Base-by-base conservation (phyloP, 495 filamentous ascomycete species). In the Usnea hakonensis region DNA sequence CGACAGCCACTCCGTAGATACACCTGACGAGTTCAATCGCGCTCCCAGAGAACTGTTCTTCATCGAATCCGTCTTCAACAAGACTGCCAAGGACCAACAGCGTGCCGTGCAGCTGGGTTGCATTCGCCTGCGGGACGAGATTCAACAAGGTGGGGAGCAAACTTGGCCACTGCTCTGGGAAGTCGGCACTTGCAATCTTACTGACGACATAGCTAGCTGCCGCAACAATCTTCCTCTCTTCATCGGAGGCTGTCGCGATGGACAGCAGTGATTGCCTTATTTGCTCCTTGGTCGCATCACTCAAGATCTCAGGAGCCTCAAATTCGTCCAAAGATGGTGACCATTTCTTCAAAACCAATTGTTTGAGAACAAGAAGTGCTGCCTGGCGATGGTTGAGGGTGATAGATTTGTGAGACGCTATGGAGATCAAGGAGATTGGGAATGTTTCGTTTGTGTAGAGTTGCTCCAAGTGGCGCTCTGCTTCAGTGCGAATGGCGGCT, bases 161-260 rank as follows among this genome's bases (percentile, higher is more conserved):
- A 57, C 83, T 83, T 2, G 90, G 90, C 94, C 94, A 98, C 71
- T 91, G 82, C 53, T 96, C 90, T 23, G 94, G 94, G 71, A 93
- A 98, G 76, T 98, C 94, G 68, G 85, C 83, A 61, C 85, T 87
- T 57, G 95, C 94, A 65, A 98, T 95, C 77, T 97, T 97, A 79
- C 90, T 91, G 58, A 97, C 90, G n/a, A 89, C 90, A 69, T 87
- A 88, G 71, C 93, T 93, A 32, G 94, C 90, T 8, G 88, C 86
- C 28, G 83, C 81, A 73, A 93, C 90, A 63, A 97, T 83, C 73
- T 91, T 95, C 65, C 90, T 82, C 69, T 95, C 88, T 7, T 87
- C 85, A 55, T 89, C 85, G 9, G 76, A 78, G 60, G 81, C 83
- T n/a, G 91, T 87, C 40, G 89, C 88, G 33, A 97, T 78, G 37